These are phyloP conservation scores for Monosporascus sp. DNA, from an alignment of 2,329 filamentous ascomycete species.

Conservation along the genomic window DNA sequence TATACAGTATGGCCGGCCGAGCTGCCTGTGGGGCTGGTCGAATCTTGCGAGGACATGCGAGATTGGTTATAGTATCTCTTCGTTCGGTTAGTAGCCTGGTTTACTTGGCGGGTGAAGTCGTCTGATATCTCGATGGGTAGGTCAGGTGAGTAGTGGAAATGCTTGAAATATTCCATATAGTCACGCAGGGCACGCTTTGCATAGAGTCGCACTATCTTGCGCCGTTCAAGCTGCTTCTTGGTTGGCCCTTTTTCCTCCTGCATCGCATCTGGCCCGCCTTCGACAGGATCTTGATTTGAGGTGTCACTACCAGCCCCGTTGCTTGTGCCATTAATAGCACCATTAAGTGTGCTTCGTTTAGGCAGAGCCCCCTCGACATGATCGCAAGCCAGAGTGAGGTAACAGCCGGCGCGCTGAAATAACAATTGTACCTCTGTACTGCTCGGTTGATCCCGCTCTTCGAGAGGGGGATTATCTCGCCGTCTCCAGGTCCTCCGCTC, in stretches of 20 bases:
- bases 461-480: constrained; percentile 24
- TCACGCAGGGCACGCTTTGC: constrained; percentile 74
- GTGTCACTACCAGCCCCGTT: constrained; percentile 5
- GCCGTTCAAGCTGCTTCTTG: constrained; percentile 44
- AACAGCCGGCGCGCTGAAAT: constrained; percentile 69
- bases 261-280: constrained; percentile 4
- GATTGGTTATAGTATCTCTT: constrained; percentile 23
- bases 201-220: constrained; percentile 66
- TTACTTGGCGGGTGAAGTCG: constrained; percentile 52
- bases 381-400: constrained; percentile 66
- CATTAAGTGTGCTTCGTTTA: constrained; percentile 7
- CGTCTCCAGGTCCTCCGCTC: constrained; percentile 32
- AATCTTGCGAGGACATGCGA: constrained; percentile 40
- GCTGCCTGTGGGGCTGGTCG: constrained; percentile 22
- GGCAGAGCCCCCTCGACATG: constrained; percentile 53
- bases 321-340: constrained; percentile 9
- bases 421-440: constrained; percentile 70
- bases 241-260: constrained; percentile 11
- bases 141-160: constrained; percentile 75
- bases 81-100: constrained; percentile 38
- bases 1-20: constrained; percentile 34
- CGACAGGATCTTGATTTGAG: constrained; percentile 3
- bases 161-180: constrained; percentile 65
- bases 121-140: constrained; percentile 55
- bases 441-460: constrained; percentile 56